phyloP scores from a whole-genome alignment of 495 filamentous ascomycete genomes.

The Daldinia childiae region DNA sequence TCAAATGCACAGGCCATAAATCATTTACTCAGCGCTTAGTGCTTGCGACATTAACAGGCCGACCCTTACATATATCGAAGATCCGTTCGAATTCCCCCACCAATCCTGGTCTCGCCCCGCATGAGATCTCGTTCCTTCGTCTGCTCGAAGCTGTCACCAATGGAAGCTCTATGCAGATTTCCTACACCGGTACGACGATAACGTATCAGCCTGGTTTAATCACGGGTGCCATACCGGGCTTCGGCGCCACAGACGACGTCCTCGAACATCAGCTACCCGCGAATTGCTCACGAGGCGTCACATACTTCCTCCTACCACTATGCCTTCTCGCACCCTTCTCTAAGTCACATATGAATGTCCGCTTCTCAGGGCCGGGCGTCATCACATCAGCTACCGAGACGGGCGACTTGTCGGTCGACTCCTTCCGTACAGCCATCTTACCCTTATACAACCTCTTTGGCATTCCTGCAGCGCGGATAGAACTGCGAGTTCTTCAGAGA shows the following conservation, averaged over 20 bases:
- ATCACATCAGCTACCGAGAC: slow-evolving; percentile 83
- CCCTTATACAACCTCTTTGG: slow-evolving; percentile 91
- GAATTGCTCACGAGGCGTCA: slow-evolving; percentile 78
- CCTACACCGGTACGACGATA: slow-evolving; percentile 90
- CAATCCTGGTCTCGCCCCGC: slow-evolving; percentile 84
- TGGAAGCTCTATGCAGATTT: slow-evolving; percentile 92
- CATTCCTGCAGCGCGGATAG: slow-evolving; percentile 80
- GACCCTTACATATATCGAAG: slow-evolving; percentile 87
- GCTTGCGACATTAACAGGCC: slow-evolving; percentile 89
- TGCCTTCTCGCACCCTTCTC: slow-evolving; percentile 93
- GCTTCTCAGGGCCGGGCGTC: slow-evolving; percentile 90
- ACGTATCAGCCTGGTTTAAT: slow-evolving; percentile 93
- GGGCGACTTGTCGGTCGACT: slow-evolving; percentile 90
- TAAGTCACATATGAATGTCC: slow-evolving; percentile 85
- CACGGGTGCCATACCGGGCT: slow-evolving; percentile 75
- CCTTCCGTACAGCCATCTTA: slow-evolving; percentile 89
- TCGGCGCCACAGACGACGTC: slow-evolving; percentile 69
- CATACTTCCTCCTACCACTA: slow-evolving; percentile 91
- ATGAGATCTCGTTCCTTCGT: slow-evolving; percentile 95
- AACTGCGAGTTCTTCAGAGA: slow-evolving; percentile 81
- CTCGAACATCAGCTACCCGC: slow-evolving; percentile 81
- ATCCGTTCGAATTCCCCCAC: slow-evolving; percentile 87
- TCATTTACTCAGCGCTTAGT: slow-evolving; percentile 85
- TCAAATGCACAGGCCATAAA: slow-evolving; percentile 80
- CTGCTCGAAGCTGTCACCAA: slow-evolving; percentile 95